Conservation (phyloP, 495 filamentous ascomycete genomes). For the Xylaria flabelliformis region DNA sequence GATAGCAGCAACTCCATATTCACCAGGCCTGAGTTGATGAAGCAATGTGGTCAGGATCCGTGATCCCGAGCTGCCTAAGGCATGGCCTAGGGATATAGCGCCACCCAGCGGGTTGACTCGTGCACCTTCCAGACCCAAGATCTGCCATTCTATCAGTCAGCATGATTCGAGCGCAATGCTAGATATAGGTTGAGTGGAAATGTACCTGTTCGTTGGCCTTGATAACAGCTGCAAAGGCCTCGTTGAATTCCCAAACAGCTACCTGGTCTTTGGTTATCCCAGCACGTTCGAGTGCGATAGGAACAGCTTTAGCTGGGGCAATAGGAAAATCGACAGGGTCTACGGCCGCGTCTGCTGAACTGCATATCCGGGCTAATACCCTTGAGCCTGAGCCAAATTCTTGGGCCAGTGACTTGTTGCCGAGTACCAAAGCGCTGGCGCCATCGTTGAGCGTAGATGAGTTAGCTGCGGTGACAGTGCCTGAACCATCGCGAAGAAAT, state of each 20-base stretch:
- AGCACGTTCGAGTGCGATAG: constrained; percentile 84
- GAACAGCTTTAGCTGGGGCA: constrained; percentile 90
- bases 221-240: constrained; percentile 96
- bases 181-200: not conserved
- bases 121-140: constrained; percentile 75
- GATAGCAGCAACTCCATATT: constrained; percentile 94
- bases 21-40: constrained; percentile 86
- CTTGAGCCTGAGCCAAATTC: constrained; percentile 74
- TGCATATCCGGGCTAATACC: constrained; percentile 83
- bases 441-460: constrained; percentile 93
- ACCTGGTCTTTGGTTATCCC: constrained; percentile 90
- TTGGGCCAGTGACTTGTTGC: constrained; percentile 74
- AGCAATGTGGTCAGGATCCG: constrained; percentile 89
- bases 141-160: constrained; percentile 54
- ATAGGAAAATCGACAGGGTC: constrained; percentile 96
- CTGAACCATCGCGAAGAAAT: constrained; percentile 80
- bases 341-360: constrained; percentile 87
- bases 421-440: constrained; percentile 87
- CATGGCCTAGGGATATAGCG: constrained; percentile 93
- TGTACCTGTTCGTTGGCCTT: constrained; percentile 89
- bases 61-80: constrained; percentile 91
- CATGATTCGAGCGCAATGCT: constrained; percentile 24
- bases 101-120: constrained; percentile 89
- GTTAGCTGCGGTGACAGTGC: constrained; percentile 94
- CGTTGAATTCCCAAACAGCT: constrained; percentile 96